Base-by-base conservation (phyloP, 2,329 filamentous ascomycete species). In the Sporothrix variecibatus region DNA sequence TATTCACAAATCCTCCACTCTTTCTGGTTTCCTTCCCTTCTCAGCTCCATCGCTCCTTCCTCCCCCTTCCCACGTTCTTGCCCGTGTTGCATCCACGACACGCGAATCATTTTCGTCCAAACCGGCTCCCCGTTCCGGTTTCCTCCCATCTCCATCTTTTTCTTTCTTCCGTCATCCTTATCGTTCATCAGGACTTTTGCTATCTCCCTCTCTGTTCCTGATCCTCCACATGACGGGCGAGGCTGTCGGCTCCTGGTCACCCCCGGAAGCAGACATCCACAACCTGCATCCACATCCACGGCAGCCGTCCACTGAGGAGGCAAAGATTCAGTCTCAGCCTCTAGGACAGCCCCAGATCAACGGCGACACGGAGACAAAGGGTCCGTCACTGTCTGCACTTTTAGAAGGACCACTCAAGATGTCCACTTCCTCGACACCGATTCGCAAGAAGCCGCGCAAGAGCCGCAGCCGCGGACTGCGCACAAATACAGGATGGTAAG, bases 391-490 rank as follows among this genome's bases (percentile, higher is more conserved):
- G n/a, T n/a, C n/a, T n/a, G n/a, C n/a, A n/a, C n/a, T n/a, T n/a
- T n/a, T n/a, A 46, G 20, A 12, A 46, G 43, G 43, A 51, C 49
- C 49, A n/a, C 49, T 51, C 17, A 56, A 56, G 53, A 56, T 56
- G 53, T 26, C 53, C 23, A 28, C 53, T 9, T 28, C 53, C 53
- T 56, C 53, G 53, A 56, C 53, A 15, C 53, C 67, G 4, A 31
- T 38, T 17, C 67, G 67, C 46, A 70, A 70, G n/a, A 70, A 70
- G 49, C 67, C 49, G 40, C 67, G 67, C 12, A 70, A 70, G 43
- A 70, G 67, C 31, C 67, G 67, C 11, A 70, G 67, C 67, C 67
- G 67, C n/a, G 67, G 67, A n/a, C 34, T 70, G 49, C 46, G 67
- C 9, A 70, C 67, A 20, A 70, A 56, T 28, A 70, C 67, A 6